These are phyloP conservation scores for Geosiphon pyriformis DNA, from an alignment of 192 early-diverging fungal species.

Conservation along the genomic window DNA sequence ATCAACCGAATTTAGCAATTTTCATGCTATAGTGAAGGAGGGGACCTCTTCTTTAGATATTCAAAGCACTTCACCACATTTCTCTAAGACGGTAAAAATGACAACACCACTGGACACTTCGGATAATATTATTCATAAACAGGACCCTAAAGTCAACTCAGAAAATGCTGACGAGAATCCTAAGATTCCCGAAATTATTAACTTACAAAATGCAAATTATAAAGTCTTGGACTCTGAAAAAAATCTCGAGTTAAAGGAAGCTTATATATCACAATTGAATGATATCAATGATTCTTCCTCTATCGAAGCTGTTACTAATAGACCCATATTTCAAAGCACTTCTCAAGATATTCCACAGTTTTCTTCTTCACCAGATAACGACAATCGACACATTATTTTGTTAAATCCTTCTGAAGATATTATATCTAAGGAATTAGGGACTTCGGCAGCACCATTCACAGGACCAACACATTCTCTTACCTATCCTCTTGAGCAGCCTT, in stretches of 20 bases:
- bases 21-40: neutral
- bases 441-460: neutral
- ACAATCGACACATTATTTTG: neutral
- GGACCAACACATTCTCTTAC: neutral
- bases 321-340: too few species aligned
- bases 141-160: neutral
- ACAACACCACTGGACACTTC: neutral
- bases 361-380: neutral
- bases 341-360: neutral
- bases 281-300: too few species aligned
- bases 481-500: neutral
- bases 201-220: neutral
- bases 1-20: neutral
- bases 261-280: too few species aligned
- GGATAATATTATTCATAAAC: neutral
- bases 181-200: neutral
- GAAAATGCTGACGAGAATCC: neutral
- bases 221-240: neutral
- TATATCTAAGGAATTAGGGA: too few species aligned
- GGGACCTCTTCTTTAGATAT: neutral
- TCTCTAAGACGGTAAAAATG: neutral
- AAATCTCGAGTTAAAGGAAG: neutral
- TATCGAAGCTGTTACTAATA: too few species aligned
- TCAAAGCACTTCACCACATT: neutral
- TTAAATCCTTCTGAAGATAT: too few species aligned